Base-by-base conservation (phyloP, 768 basidiomycete genomes). In the Leucocoprinus birnbaumii region DNA sequence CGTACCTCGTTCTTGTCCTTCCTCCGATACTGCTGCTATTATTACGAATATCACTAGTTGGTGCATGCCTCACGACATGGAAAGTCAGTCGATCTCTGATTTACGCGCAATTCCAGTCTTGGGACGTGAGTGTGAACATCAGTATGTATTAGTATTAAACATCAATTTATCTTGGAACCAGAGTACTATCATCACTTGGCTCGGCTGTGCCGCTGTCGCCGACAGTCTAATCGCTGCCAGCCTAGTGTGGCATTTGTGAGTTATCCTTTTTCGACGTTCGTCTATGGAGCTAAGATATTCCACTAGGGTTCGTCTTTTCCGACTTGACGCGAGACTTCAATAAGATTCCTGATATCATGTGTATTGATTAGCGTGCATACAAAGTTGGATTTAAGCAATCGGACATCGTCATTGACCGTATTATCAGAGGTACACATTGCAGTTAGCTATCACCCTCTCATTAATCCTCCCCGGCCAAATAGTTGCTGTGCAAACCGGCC, bases 221-320 rank as follows among this genome's bases (percentile, higher is more conserved):
- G 79, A 80, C 55, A 58, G 75, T 19, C 27, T 70, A 3, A 80
- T 81, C 37, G 77, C 78, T 1, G 49, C 61, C 24, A 70, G 73
- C 3, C 65, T 80, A 13, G 77, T 78, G 5, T 69, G 66, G 67
- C 70, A 72, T 58, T 61, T 80, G 79, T 80, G 47, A 53, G 64
- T 63, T 19, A 43, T 5, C 13, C 14, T 2, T 34, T 22, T 18
- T 11, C 13, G 1, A 43, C 14, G 3, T 35, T 16, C 22, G 6
- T 22, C 3, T 9, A 14, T 6, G 26, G 19, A 40, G 14, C 18
- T 21, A 34, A 24, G 45, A 8, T 2, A 3, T 38, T n/a, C 4
- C 41, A 9, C 10, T n/a, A 60, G 59, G 34, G 59, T 60, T 43
- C 16, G 25, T 14, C 42, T 26, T 37, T 4, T n/a, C 8, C 41